phyloP scores from a whole-genome alignment of 73 alveolate genomes.

The Paramecium pentaurelia region DNA sequence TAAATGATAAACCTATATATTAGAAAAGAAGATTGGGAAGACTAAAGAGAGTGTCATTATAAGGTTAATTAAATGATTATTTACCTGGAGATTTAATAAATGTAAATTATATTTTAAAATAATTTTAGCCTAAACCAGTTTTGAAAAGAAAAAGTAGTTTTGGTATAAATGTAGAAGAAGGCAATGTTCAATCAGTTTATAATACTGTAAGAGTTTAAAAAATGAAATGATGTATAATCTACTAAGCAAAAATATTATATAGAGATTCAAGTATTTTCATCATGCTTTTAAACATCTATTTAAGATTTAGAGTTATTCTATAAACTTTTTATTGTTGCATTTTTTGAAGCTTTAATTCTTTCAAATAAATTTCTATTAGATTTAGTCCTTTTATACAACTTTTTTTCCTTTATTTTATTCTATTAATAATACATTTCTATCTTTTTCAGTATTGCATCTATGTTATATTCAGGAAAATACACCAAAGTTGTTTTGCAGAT shows the following conservation, averaged over 20 bases:
- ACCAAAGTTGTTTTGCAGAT: background rate
- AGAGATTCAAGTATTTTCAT: background rate
- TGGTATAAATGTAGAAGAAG: background rate
- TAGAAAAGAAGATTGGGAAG: background rate
- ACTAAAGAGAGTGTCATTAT: background rate
- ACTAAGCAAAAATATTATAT: background rate
- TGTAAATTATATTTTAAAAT: background rate
- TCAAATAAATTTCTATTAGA: background rate
- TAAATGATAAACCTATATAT: background rate
- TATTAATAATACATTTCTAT: background rate
- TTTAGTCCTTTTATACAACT: background rate
- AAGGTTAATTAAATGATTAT: background rate
- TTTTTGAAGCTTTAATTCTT: background rate
- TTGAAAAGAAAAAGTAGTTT: background rate
- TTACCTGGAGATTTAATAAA: conserved; percentile 5
- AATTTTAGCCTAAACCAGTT: background rate
- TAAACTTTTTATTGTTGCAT: background rate
- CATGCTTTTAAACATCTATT: background rate
- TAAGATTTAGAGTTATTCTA: background rate
- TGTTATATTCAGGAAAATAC: conserved; percentile 22
- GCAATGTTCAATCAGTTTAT: background rate
- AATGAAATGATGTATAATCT: background rate
- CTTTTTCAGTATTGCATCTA: background rate
- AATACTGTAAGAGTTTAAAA: background rate
- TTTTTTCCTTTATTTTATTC: background rate